Percentiles rank a stretch among this genome's conserved stretches.
Conservation (phyloP, 2,329 filamentous ascomycete genomes). For the Cadophora malorum region DNA sequence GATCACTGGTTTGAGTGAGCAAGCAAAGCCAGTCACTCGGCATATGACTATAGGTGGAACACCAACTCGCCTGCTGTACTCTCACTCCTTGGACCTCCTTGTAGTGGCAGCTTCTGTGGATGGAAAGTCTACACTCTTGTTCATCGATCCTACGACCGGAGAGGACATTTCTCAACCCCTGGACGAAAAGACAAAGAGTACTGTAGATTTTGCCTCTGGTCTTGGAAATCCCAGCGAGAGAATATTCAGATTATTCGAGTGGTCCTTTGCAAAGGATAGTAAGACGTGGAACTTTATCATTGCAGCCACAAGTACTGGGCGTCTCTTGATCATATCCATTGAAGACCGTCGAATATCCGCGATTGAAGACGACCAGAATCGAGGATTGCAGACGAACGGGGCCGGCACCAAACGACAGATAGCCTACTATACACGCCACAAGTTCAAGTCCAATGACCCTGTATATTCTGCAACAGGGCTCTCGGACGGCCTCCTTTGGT, state of each 20-base stretch:
- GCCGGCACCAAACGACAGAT: constrained; percentile 44
- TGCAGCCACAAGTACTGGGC: constrained; percentile 61
- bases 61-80: constrained; percentile 58
- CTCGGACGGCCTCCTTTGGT: constrained; percentile 62
- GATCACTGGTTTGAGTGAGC: constrained; percentile 57
- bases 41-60: constrained; percentile 51
- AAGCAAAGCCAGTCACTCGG: constrained; percentile 56
- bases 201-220: constrained; percentile 58
- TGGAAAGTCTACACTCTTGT: constrained; percentile 56
- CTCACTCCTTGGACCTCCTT: constrained; percentile 57
- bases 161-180: constrained; percentile 55
- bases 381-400: neutral
- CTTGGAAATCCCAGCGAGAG: constrained; percentile 63
- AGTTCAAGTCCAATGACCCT: constrained; percentile 53
- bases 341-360: constrained; percentile 40
- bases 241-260: constrained; percentile 68
- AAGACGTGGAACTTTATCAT: constrained; percentile 68
- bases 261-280: constrained; percentile 64
- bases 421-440: constrained; percentile 61
- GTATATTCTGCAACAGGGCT: constrained; percentile 64
- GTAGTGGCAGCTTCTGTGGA: constrained; percentile 57
- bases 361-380: constrained; percentile 6
- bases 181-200: constrained; percentile 49
- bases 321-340: constrained; percentile 62
- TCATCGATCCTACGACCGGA: constrained; percentile 63